A percentile compares a stretch with the other conserved stretches of the same genome.
Conservation (phyloP, 306 rosid genomes). For the Cicer bijugum region DNA sequence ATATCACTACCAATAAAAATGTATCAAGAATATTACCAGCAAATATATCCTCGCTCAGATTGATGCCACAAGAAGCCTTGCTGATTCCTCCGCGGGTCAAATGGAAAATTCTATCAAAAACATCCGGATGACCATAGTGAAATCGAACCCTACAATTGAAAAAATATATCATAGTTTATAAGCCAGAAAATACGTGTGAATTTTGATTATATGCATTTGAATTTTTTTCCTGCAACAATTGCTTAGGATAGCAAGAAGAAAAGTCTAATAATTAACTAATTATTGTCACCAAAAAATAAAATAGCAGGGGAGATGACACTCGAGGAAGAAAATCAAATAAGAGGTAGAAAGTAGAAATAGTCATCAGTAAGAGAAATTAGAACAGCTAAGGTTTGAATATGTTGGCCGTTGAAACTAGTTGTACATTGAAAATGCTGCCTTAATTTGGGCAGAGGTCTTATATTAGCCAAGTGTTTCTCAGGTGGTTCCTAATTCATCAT, state of each 20-base stretch:
- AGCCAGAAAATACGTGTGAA: slow-evolving; percentile 26
- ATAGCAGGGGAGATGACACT: background rate
- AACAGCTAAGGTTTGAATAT: slow-evolving; percentile 27
- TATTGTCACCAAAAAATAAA: slow-evolving; percentile 26
- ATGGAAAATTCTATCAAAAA: slow-evolving; percentile 93
- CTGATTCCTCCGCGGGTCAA: slow-evolving; percentile 98
- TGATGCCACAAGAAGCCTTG: slow-evolving; percentile 96
- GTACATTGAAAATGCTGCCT: slow-evolving; percentile 25
- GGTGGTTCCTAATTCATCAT: slow-evolving; percentile 25
- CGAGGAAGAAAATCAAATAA: slow-evolving; percentile 24
- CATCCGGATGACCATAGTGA: slow-evolving; percentile 98
- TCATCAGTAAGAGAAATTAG: slow-evolving; percentile 17
- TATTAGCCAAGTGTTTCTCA: slow-evolving; percentile 26
- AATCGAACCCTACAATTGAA: slow-evolving; percentile 77
- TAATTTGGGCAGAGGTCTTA: slow-evolving; percentile 27
- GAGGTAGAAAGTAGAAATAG: slow-evolving; percentile 18
- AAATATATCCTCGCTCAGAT: slow-evolving; percentile 96
- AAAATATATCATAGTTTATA: slow-evolving; percentile 28
- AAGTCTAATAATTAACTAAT: slow-evolving; percentile 17
- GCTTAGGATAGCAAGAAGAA: slow-evolving; percentile 21
- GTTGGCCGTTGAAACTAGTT: slow-evolving; percentile 23
- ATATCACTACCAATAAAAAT: slow-evolving; percentile 14
- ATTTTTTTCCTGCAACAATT: slow-evolving; percentile 4
- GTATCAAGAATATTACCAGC: slow-evolving; percentile 66
- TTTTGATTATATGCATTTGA: slow-evolving; percentile 18